Conservation (phyloP, 192 early-diverging fungal genomes). For the Backusella parvicylindrica region DNA sequence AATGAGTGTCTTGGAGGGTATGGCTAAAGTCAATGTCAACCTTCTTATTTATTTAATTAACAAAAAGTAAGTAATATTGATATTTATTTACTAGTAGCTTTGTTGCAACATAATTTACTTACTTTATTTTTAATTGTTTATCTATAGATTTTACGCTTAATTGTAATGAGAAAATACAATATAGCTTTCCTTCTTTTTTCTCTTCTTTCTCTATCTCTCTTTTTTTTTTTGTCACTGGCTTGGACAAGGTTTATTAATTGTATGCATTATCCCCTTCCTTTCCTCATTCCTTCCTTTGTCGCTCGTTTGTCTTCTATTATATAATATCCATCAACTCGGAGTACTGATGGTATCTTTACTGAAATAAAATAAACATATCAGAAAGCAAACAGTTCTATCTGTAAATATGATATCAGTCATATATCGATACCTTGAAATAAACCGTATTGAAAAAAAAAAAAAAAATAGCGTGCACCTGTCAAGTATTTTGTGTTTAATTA, state of each 20-base stretch:
- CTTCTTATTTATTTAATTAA: constrained; percentile 94
- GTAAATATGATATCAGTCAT: background rate
- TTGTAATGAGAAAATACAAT: background rate
- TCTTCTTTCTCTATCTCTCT: background rate
- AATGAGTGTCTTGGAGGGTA: constrained; percentile 87
- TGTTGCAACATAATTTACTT: background rate
- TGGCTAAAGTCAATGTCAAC: constrained; percentile 93
- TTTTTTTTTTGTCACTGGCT: constrained; percentile 1
- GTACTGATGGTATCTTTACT: background rate
- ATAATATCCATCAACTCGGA: background rate
- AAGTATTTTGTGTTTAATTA: background rate
- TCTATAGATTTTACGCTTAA: constrained; percentile 23
- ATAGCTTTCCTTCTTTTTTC: background rate
- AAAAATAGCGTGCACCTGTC: background rate
- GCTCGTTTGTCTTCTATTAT: background rate
- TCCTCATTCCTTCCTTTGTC: background rate
- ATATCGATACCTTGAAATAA: background rate
- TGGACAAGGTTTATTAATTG: background rate
- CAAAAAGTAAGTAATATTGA: constrained; percentile 73
- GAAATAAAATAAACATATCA: background rate
- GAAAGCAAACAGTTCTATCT: no score
- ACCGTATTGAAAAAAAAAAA: background rate
- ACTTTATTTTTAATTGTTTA: constrained; percentile 7
- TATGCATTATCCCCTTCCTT: background rate
- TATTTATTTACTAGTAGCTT: background rate